Conservation (phyloP, 768 basidiomycete genomes). For the Mycena latifolia region DNA sequence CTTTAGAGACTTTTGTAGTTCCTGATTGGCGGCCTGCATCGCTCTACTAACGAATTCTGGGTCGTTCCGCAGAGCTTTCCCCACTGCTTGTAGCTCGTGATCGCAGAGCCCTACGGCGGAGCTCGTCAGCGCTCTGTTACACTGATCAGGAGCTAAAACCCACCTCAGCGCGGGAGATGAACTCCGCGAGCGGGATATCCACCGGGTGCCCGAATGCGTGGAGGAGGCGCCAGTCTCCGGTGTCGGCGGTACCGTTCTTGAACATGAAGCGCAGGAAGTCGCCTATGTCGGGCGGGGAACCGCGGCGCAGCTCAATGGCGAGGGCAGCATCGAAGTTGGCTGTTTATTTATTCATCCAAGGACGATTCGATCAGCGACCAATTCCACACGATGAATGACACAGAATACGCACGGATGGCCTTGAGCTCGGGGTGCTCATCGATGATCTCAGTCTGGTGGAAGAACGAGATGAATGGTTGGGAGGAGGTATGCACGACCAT, state of each 20-base stretch:
- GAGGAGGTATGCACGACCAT: slow-evolving; percentile 85
- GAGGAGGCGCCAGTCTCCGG: slow-evolving; percentile 69
- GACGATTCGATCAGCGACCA: too few species aligned
- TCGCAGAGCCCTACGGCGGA: slow-evolving; percentile 56
- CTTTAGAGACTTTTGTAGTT: too few species aligned
- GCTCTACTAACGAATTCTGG: background rate
- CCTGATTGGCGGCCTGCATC: background rate
- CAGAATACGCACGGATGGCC: slow-evolving; percentile 69
- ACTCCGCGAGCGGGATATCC: slow-evolving; percentile 87
- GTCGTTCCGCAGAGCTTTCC: slow-evolving; percentile 56
- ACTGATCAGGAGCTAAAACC: too few species aligned
- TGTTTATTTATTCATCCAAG: too few species aligned
- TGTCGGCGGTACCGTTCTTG: slow-evolving; percentile 76
- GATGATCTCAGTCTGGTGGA: slow-evolving; percentile 78
- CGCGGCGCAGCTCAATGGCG: slow-evolving; percentile 83
- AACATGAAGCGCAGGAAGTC: slow-evolving; percentile 89
- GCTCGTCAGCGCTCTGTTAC: background rate
- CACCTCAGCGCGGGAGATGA: slow-evolving; percentile 88
- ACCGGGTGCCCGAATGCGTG: slow-evolving; percentile 81
- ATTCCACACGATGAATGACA: too few species aligned
- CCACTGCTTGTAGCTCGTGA: slow-evolving; percentile 68
- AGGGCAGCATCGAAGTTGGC: slow-evolving; percentile 82
- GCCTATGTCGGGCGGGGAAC: slow-evolving; percentile 78
- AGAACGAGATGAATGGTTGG: slow-evolving; percentile 91
- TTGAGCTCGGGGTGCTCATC: slow-evolving; percentile 68